Percentiles rank a stretch among this genome's conserved stretches.
phyloP scores from a whole-genome alignment of 2,329 filamentous ascomycete genomes.

The Aspergillus sergii region DNA sequence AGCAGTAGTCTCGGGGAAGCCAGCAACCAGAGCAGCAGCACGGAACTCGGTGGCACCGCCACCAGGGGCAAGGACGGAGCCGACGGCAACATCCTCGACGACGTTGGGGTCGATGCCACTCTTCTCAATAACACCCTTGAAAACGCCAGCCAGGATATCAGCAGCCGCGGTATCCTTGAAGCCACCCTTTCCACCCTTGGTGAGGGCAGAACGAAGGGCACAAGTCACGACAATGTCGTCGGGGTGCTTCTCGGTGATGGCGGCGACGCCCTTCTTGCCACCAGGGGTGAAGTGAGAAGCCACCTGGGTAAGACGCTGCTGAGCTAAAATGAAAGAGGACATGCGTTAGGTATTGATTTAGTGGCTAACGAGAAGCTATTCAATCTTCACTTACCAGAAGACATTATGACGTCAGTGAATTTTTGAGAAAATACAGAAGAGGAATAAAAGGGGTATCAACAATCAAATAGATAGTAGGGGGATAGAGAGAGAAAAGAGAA shows the following conservation, averaged over 20 bases:
- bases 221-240: constrained; percentile 86
- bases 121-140: constrained; percentile 78
- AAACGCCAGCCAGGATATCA: constrained; percentile 81
- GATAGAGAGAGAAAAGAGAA: constrained; percentile 5
- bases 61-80: constrained; percentile 86
- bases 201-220: constrained; percentile 87
- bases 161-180: constrained; percentile 93
- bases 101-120: constrained; percentile 85
- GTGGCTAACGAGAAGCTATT: not conserved
- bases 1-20: constrained; percentile 83
- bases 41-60: constrained; percentile 97
- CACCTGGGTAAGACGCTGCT: constrained; percentile 62
- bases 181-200: constrained; percentile 86
- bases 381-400: constrained; percentile 38
- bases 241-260: constrained; percentile 52
- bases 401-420: constrained; percentile 40
- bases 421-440: not conserved
- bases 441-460: constrained; percentile 8
- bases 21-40: constrained; percentile 84
- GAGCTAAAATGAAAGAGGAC: constrained; percentile 42
- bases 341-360: not conserved
- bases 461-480: constrained; percentile 1
- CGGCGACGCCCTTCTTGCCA: constrained; percentile 37
- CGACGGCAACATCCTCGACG: constrained; percentile 91
- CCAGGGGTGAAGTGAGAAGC: constrained; percentile 56